A percentile compares a stretch with the other conserved stretches of the same genome.
These are phyloP conservation scores for Kappamyces sp. DNA, from an alignment of 192 early-diverging fungal genomes.

Conservation along the genomic window DNA sequence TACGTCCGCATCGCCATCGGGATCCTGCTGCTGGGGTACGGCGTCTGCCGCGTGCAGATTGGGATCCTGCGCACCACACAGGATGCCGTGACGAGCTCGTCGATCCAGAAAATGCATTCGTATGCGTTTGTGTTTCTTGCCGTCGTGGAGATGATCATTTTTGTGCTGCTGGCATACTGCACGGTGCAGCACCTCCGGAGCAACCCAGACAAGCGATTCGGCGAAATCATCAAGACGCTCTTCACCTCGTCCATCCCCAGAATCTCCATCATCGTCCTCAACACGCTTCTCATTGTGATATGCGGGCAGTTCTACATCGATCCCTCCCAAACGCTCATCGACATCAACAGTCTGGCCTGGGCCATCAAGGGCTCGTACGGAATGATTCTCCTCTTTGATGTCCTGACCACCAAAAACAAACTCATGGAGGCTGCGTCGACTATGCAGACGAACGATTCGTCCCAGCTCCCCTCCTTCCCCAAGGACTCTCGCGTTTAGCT, in stretches of 20 bases:
- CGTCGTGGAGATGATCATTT: conserved; percentile 24
- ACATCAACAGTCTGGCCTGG: conserved; percentile 23
- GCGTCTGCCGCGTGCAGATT: conserved; percentile 18
- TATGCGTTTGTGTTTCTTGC: conserved; percentile 29
- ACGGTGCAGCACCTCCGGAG: background rate
- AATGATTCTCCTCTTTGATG: conserved; percentile 26
- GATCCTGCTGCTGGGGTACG: conserved; percentile 17
- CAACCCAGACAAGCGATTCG: background rate
- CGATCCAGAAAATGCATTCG: conserved; percentile 20
- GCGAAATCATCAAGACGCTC: conserved; percentile 4
- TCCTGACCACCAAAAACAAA: conserved; percentile 22
- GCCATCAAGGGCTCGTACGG: conserved; percentile 23
- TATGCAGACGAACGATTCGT: no score
- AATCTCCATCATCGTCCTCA: conserved; percentile 17
- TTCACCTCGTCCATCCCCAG: conserved; percentile 20
- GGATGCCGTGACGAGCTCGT: conserved; percentile 4
- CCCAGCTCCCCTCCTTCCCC: no score
- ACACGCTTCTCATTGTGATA: conserved; percentile 24
- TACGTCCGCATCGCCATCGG: conserved; percentile 6
- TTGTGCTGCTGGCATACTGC: conserved; percentile 18
- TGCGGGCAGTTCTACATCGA: conserved; percentile 14
- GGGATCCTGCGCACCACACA: conserved; percentile 11
- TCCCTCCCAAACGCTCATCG: background rate
- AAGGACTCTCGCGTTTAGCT: no score
- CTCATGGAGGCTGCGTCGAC: conserved; percentile 1